Percentiles rank a stretch among this genome's conserved stretches.
These are phyloP conservation scores for Kalanchoe fedtschenkoi DNA, from an alignment of 164 flowering plant genomes.

Conservation along the genomic window DNA sequence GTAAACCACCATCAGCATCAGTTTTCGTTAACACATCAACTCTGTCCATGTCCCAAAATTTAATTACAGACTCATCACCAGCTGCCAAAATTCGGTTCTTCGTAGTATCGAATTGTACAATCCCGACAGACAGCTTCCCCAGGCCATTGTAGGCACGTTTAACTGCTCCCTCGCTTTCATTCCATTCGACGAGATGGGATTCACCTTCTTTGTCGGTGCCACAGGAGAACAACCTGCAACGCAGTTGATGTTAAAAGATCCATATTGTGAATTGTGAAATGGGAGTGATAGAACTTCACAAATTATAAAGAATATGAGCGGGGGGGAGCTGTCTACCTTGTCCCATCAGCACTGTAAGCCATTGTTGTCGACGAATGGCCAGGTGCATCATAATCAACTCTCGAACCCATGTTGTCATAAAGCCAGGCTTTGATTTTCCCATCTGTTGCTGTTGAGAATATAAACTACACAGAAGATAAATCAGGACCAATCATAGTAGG, in stretches of 20 bases:
- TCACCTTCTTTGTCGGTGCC: constrained; percentile 79
- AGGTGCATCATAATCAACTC: constrained; percentile 79
- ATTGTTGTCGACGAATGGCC: constrained; percentile 56
- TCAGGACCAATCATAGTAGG: not conserved
- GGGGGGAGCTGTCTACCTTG: constrained; percentile 30
- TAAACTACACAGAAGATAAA: constrained; percentile 29
- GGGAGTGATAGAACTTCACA: constrained; percentile 1
- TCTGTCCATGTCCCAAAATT: constrained; percentile 76
- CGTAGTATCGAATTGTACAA: constrained; percentile 76
- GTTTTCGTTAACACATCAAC: constrained; percentile 30
- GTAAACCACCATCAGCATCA: constrained; percentile 64
- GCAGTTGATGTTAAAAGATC: not conserved
- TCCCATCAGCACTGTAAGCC: constrained; percentile 73
- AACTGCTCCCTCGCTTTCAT: constrained; percentile 71
- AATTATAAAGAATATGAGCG: not conserved
- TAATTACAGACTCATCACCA: constrained; percentile 55
- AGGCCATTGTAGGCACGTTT: constrained; percentile 61
- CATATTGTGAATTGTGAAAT: not conserved
- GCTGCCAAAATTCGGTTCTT: constrained; percentile 62
- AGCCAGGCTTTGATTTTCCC: constrained; percentile 80
- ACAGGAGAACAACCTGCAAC: constrained; percentile 57
- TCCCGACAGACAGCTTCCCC: constrained; percentile 43
- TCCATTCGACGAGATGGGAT: constrained; percentile 68
- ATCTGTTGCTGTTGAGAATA: constrained; percentile 68
- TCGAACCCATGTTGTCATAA: constrained; percentile 56